A percentile compares a stretch with the other conserved stretches of the same genome.
phyloP scores from a whole-genome alignment of 208 protist species.

The Crithidia expoeki region DNA sequence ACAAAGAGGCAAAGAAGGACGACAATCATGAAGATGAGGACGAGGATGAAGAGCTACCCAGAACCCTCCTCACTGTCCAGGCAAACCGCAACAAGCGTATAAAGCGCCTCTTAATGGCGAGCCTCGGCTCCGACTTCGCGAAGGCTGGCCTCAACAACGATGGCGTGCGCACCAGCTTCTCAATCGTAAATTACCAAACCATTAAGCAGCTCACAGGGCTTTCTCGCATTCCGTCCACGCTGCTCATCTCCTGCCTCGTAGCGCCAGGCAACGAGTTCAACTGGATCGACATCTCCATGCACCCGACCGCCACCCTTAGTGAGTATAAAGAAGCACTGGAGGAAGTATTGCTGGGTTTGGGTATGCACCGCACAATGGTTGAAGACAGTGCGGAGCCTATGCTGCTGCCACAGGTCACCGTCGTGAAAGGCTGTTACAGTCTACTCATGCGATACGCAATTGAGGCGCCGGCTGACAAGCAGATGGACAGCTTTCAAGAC shows the following conservation, averaged over 20 bases:
- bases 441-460: conserved; percentile 78
- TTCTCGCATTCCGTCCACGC: conserved; percentile 52
- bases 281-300: conserved; percentile 77
- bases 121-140: conserved; percentile 55
- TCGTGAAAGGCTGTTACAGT: conserved; percentile 51
- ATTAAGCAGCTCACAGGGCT: conserved; percentile 66
- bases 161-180: conserved; percentile 67
- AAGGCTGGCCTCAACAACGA: conserved; percentile 53
- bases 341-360: conserved; percentile 55
- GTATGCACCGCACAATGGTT: conserved; percentile 58
- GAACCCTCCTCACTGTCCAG: conserved; percentile 15
- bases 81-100: conserved; percentile 40
- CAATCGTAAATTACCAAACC: conserved; percentile 54
- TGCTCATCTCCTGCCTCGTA: conserved; percentile 63
- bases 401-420: conserved; percentile 75
- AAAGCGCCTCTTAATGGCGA: conserved; percentile 53
- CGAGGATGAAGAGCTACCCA: conserved; percentile 15
- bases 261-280: conserved; percentile 29
- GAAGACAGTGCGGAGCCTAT: conserved; percentile 64
- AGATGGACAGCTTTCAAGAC: conserved; percentile 72
- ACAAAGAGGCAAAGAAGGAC: not conserved
- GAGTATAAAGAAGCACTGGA: conserved; percentile 65
- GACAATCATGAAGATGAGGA: not conserved
- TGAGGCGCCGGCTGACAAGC: conserved; percentile 36
- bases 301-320: conserved; percentile 61